Percentiles rank a stretch among this genome's conserved stretches.
phyloP scores from a whole-genome alignment of 257 asterid species.

The Solanum commersonii region DNA sequence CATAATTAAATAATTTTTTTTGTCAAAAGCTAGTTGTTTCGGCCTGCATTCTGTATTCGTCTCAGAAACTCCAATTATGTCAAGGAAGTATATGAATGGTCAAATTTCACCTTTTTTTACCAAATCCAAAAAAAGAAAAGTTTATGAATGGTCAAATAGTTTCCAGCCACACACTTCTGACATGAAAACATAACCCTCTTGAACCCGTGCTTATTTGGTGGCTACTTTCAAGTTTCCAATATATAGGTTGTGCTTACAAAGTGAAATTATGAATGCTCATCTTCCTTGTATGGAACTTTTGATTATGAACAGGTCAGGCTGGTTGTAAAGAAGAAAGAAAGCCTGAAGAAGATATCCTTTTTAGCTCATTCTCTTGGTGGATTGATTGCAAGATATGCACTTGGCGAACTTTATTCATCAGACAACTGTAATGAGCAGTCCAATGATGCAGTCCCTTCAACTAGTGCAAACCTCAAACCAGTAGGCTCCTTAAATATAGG shows the following conservation, averaged over 20 bases:
- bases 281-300: not conserved
- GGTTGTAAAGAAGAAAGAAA: constrained; percentile 46
- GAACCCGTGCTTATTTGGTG: not conserved
- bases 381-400: constrained; percentile 69
- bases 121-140: not conserved
- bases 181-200: not conserved
- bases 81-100: not conserved
- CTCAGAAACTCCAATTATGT: not conserved
- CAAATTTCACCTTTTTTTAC: not conserved
- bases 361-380: constrained; percentile 92
- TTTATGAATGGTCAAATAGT: not conserved
- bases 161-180: not conserved
- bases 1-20: not conserved
- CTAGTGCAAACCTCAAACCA: constrained; percentile 11
- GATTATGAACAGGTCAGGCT: constrained; percentile 36
- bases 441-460: constrained; percentile 16
- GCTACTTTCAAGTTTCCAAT: not conserved
- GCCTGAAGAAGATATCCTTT: constrained; percentile 67
- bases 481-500: constrained; percentile 26
- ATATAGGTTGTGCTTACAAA: not conserved
- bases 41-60: not conserved
- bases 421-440: constrained; percentile 12
- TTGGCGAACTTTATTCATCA: constrained; percentile 45
- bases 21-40: not conserved
- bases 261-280: not conserved